phyloP scores from a whole-genome alignment of 345 rosid genomes.

The Angophora floribunda region DNA sequence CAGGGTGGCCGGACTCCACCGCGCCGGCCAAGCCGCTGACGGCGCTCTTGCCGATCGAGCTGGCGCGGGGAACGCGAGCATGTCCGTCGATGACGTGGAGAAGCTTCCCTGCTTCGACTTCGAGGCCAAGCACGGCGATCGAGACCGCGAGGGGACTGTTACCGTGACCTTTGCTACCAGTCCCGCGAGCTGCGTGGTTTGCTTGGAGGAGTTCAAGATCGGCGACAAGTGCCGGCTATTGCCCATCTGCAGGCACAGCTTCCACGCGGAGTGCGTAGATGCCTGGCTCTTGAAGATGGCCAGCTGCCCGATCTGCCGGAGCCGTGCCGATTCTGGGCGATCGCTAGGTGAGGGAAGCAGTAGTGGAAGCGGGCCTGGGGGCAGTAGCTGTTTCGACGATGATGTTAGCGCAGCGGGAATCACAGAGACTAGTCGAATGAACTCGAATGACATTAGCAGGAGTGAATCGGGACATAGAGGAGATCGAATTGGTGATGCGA shows the following conservation, averaged over 20 bases:
- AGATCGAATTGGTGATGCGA: not conserved
- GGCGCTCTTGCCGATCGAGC: not conserved
- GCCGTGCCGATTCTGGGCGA: constrained; percentile 12
- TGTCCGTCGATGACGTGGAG: constrained; percentile 39
- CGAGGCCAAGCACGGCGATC: constrained; percentile 1
- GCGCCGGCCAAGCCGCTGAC: not conserved
- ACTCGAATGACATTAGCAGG: not conserved
- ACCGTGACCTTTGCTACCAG: not conserved
- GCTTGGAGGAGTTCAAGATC: constrained; percentile 38
- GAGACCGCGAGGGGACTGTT: not conserved
- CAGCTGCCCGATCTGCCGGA: constrained; percentile 47
- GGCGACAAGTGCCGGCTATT: constrained; percentile 50
- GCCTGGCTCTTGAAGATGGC: constrained; percentile 46
- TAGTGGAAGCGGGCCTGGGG: not conserved
- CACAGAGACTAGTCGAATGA: not conserved
- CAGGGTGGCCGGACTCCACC: constrained; percentile 1
- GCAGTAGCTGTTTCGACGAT: not conserved
- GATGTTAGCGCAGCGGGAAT: not conserved
- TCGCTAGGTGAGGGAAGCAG: constrained; percentile 1
- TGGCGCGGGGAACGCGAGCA: not conserved
- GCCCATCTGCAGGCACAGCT: constrained; percentile 47
- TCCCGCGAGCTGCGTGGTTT: constrained; percentile 42
- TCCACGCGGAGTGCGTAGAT: constrained; percentile 48
- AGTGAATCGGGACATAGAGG: not conserved
- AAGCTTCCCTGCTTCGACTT: constrained; percentile 50